Conservation (phyloP, 306 rosid species). For the Gynostemma pentaphyllum region DNA sequence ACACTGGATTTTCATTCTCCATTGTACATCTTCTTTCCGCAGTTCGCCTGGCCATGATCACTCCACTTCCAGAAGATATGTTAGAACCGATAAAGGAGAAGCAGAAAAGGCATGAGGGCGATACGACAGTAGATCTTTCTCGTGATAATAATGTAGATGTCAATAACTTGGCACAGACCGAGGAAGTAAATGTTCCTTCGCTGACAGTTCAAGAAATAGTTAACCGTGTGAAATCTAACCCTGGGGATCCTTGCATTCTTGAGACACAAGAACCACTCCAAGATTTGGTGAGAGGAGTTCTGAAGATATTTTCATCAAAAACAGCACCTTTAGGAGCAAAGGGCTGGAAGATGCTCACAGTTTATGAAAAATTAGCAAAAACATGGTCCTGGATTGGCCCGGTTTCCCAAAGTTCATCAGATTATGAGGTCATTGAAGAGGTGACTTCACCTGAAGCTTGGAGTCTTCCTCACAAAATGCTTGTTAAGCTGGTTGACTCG, state of each 20-base stretch:
- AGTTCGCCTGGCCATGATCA: constrained; percentile 82
- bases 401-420: constrained; percentile 37
- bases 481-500: constrained; percentile 91
- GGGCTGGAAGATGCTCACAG: constrained; percentile 84
- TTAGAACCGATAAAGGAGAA: constrained; percentile 41
- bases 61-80: constrained; percentile 51
- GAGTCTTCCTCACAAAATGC: constrained; percentile 93
- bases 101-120: constrained; percentile 30
- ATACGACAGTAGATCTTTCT: constrained; percentile 28
- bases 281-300: constrained; percentile 96
- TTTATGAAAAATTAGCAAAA: constrained; percentile 61
- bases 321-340: constrained; percentile 96
- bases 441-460: constrained; percentile 83
- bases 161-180: constrained; percentile 31
- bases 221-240: constrained; percentile 74
- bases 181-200: constrained; percentile 37
- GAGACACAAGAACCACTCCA: constrained; percentile 98
- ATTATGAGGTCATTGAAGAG: constrained; percentile 64
- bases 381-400: constrained; percentile 97
- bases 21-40: constrained; percentile 91
- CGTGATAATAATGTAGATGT: constrained; percentile 24
- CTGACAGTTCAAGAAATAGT: constrained; percentile 81
- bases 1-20: constrained; percentile 89
- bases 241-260: constrained; percentile 89
- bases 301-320: constrained; percentile 88